Conservation (phyloP, 345 rosid genomes). For the Murraya paniculata region DNA sequence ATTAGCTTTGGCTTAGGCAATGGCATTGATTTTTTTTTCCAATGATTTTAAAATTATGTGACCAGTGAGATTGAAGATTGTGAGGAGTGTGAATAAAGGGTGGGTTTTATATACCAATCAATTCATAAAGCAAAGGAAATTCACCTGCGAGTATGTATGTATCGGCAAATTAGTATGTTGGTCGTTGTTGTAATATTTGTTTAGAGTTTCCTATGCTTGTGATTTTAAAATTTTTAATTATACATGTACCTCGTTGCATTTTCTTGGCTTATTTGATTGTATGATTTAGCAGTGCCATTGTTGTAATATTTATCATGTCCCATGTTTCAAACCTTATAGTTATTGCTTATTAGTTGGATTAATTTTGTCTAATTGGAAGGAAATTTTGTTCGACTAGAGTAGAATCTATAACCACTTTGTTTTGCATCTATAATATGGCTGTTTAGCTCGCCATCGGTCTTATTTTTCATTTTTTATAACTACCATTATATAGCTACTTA, state of each 20-base stretch:
- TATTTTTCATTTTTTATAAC: background rate
- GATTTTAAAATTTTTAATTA: background rate
- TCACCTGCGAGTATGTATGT: slow-evolving; percentile 88
- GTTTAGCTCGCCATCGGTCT: background rate
- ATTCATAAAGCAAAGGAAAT: slow-evolving; percentile 53
- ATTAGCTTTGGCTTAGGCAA: too few species aligned
- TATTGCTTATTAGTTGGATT: background rate
- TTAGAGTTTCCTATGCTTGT: background rate
- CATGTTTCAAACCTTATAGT: background rate
- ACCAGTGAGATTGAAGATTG: slow-evolving; percentile 56
- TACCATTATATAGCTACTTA: background rate
- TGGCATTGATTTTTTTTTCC: too few species aligned
- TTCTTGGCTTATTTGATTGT: background rate
- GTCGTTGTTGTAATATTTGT: background rate
- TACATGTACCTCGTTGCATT: background rate
- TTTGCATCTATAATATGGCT: background rate
- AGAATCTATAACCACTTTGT: too few species aligned
- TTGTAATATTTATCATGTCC: background rate
- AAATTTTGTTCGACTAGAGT: background rate
- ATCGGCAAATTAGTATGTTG: background rate
- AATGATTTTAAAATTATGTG: too few species aligned
- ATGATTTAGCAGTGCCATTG: background rate
- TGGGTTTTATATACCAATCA: slow-evolving; percentile 78
- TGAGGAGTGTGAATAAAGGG: slow-evolving; percentile 60
- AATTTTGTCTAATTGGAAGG: background rate